Base-by-base conservation (phyloP, 331 rosid genomes). In the Malus hybrid region DNA sequence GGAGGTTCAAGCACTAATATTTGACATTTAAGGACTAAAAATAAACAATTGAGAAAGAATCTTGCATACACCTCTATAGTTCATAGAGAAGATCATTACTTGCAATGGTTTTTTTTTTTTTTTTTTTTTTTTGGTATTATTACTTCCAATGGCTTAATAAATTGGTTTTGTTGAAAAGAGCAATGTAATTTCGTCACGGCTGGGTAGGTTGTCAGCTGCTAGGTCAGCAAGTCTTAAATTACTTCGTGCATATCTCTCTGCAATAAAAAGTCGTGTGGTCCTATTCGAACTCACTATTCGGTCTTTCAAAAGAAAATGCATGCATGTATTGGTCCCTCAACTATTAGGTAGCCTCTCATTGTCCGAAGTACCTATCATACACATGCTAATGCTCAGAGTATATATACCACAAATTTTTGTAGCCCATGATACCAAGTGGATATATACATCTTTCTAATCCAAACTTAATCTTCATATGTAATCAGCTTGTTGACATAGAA, bases 161-260 rank as follows among this genome's bases (percentile, higher is more conserved):
- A 3, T 29, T 62, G 18, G 30, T 72, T 71, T 36, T 68, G 60
- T 77, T 48, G 84, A 80, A 86, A 82, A 68, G 84, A 82, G 81
- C 18, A 32, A 64, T 28, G 9, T 73, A 28, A 62, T 62, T 62
- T 62, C 36, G 79, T 82, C 64, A 70, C 66, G 74, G 62, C 5
- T 26, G 26, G 33, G 20, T 15, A 14, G 66, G 10, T 34, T 75
- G 82, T 82, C 82, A 83, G 79, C 73, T 34, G 68, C 33, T 85
- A 75, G 78, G 69, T 75, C 50, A 62, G 57, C 74, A 74, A 79
- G 81, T 53, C 73, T 75, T 73, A 70, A 86, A 75, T 80, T 73
- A 80, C 82, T 84, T 80, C 85, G 75, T 85, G 86, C 90, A 91
- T 88, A 88, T 93, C 91, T 88, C 92, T 89, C 89, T 86, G 91